Percentiles rank a stretch among this genome's conserved stretches.
Evolutionary conservation across 805 yeast species (phyloP).

Genomic region (Ascoidea rubescens): DNA sequence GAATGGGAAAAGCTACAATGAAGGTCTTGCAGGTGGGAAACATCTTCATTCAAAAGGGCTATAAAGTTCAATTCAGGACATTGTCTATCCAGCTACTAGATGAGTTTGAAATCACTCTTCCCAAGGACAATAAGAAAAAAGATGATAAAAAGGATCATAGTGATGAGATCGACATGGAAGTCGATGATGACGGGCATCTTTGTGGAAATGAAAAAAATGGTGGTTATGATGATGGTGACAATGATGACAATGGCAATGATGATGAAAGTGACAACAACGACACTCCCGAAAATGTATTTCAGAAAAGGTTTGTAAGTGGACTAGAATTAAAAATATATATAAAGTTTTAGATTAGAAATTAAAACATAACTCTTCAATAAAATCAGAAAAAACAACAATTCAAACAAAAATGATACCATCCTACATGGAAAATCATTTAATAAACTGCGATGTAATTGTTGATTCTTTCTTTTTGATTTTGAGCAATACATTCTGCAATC

Average conservation of each 20-base stretch:
- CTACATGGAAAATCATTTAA: slow-evolving; percentile 17
- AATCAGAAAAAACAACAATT: no score
- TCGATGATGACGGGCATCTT: not conserved
- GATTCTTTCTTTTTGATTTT: slow-evolving; percentile 90
- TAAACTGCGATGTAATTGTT: slow-evolving; percentile 83
- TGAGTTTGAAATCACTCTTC: slow-evolving; percentile 28
- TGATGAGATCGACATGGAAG: not conserved
- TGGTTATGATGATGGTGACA: not conserved
- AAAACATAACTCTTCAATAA: no score
- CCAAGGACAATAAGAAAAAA: slow-evolving; percentile 17
- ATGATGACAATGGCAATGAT: not conserved
- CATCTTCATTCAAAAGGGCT: slow-evolving; percentile 38
- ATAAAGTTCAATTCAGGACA: slow-evolving; percentile 46
- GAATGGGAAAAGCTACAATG: no score
- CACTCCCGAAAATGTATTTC: slow-evolving; percentile 1
- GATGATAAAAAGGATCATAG: slow-evolving; percentile 6
- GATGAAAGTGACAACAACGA: slow-evolving; percentile 2
- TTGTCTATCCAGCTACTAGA: slow-evolving; percentile 59
- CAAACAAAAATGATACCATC: no score
- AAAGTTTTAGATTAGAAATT: not conserved
- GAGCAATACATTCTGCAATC: slow-evolving; percentile 99
- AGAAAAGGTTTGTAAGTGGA: slow-evolving; percentile 4
- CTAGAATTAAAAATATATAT: slow-evolving; percentile 2
- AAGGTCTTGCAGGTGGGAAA: slow-evolving; percentile 50
- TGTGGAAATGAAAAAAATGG: not conserved